Evolutionary conservation across 1,139 yeast genomes (phyloP).

Genomic region (Taphrina deformans): DNA sequence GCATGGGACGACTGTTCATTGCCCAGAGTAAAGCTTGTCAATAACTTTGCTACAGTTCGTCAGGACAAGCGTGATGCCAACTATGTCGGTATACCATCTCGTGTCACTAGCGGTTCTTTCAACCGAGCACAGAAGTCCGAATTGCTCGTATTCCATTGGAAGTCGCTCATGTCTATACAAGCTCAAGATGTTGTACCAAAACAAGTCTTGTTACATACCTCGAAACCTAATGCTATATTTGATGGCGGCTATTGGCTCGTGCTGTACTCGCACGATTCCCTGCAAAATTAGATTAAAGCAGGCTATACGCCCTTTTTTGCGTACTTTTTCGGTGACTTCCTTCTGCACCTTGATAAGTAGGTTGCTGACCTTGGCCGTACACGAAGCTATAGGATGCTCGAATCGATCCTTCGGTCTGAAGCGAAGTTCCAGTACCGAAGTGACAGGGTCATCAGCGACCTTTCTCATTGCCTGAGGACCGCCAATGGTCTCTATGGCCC

Average conservation of each 20-base stretch:
- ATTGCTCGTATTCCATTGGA: slow-evolving; percentile 67
- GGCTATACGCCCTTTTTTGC: neutral
- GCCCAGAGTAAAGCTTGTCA: slow-evolving; percentile 30
- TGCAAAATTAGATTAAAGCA: neutral
- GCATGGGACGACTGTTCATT: slow-evolving; percentile 46
- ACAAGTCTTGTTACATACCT: slow-evolving; percentile 32
- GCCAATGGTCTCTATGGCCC: slow-evolving; percentile 55
- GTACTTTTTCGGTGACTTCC: neutral
- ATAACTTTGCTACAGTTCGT: neutral
- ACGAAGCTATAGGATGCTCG: slow-evolving; percentile 76
- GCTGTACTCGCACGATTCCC: slow-evolving; percentile 37
- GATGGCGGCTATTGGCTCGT: slow-evolving; percentile 55
- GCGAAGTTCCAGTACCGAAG: slow-evolving; percentile 58
- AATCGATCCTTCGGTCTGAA: slow-evolving; percentile 66
- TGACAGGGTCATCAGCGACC: slow-evolving; percentile 19
- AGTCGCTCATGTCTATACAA: slow-evolving; percentile 69
- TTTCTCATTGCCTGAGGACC: slow-evolving; percentile 23
- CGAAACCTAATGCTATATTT: slow-evolving; percentile 75
- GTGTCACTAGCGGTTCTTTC: slow-evolving; percentile 48
- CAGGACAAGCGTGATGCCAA: too few relatives aligned
- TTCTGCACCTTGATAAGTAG: slow-evolving; percentile 43
- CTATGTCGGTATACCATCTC: too few relatives aligned
- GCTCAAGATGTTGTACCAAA: neutral
- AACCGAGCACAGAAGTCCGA: slow-evolving; percentile 54
- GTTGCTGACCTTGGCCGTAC: slow-evolving; percentile 40